Evolutionary conservation across 2,329 filamentous ascomycete species (phyloP), one percentile per base, ranked within the genome.

Genomic region (Pseudogymnoascus sp.): DNA sequence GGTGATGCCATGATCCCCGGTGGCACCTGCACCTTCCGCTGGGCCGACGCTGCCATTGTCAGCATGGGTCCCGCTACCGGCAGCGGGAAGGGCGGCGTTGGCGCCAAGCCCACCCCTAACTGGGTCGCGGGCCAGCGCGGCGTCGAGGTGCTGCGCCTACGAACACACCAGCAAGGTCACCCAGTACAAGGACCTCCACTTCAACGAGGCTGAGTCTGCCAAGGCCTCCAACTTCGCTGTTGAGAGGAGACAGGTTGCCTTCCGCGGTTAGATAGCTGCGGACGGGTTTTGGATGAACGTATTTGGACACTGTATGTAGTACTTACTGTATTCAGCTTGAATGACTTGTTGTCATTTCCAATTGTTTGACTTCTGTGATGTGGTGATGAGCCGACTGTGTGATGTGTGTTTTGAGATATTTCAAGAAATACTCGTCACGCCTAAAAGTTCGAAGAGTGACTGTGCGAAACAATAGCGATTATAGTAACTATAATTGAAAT

Each of bases 11-110:
- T 59, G 14, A 62, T 41, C 38, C 37, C 63, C 21, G 63, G 59
- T 12, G 64, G 64, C 16, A 52, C 37, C 18, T 66, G 64, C 35
- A 21, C 18, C 2, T 55, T 60, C 28, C 64, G 64, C 11, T 63
- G 63, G 12, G 59, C 45, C 7, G 63, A 66, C 28, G 63, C 63
- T 4, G 21, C 40, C 9, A 60, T 62, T n/a, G 49, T 66, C 14
- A 45, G 59, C 41, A 66, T 61, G 59, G 40, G 37, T 11, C 21
- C 61, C 7, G 63, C 64, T 1, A 64, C 45, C 8, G 45, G 45
- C 25, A 52, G 31, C 14, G 45, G 45, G 25, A 52, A 52, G 45
- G 25, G 45, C 25, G 25, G 14, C n/a, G 45, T 52, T 31, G 45
- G 45, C 31, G 45, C 45, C 25, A 52, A 52, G 45, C 45, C 45